Evolutionary conservation across 306 rosid species (phyloP).

Genomic region (Quercus robur): DNA sequence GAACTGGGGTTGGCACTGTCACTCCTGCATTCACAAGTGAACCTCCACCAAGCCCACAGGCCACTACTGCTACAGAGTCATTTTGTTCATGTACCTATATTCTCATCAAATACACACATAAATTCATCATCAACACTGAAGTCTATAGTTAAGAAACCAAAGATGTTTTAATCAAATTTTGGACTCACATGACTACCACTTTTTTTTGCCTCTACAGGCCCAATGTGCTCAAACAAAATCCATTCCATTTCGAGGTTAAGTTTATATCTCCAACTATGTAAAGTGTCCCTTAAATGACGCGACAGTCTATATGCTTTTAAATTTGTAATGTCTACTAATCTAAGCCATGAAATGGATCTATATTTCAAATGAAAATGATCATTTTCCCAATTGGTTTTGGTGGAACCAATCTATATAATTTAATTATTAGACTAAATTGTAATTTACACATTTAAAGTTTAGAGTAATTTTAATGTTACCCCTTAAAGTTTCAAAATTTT

Average conservation of each 20-base stretch:
- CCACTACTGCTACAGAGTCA: slow-evolving; percentile 30
- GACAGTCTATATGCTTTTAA: accelerated
- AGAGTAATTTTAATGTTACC: too few species aligned
- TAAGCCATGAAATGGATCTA: too few species aligned
- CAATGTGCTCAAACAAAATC: neutral
- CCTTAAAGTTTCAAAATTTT: too few species aligned
- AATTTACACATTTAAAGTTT: too few species aligned
- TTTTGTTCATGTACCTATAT: slow-evolving; percentile 22
- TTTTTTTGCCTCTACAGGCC: neutral
- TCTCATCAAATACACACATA: neutral
- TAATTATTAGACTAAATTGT: too few species aligned
- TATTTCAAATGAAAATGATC: too few species aligned
- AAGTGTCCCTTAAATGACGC: neutral
- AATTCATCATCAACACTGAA: neutral
- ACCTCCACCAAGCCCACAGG: slow-evolving; percentile 44
- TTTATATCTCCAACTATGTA: neutral
- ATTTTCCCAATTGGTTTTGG: too few species aligned
- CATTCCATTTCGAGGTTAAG: neutral
- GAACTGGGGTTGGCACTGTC: slow-evolving; percentile 27
- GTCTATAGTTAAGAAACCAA: neutral
- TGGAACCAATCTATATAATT: too few species aligned
- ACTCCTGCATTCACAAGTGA: slow-evolving; percentile 41
- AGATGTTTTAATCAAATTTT: neutral
- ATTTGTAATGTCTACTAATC: too few species aligned
- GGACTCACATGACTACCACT: neutral